Conservation (phyloP, 108 stramenopile species). For the Parietichytrium sp. region DNA sequence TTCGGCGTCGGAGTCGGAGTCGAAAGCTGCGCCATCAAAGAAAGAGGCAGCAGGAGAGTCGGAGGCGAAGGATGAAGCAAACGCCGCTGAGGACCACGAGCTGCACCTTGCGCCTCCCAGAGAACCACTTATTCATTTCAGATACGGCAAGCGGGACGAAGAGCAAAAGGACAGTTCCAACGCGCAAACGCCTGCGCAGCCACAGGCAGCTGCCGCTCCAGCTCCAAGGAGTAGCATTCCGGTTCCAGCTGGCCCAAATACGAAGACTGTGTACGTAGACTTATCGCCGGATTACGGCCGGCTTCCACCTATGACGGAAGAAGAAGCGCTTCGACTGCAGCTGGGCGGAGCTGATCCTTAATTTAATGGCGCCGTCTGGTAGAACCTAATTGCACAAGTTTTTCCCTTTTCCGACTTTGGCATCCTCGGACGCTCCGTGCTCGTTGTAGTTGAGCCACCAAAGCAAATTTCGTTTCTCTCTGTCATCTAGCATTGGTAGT, state of each 20-base stretch:
- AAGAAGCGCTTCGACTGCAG: slow-evolving; percentile 21
- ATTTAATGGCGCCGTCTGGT: too few species aligned
- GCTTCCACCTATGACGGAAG: background rate
- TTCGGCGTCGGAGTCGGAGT: background rate
- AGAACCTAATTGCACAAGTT: too few species aligned
- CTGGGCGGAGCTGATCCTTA: slow-evolving; percentile 31
- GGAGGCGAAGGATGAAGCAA: too few species aligned
- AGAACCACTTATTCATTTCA: background rate
- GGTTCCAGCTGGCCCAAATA: background rate
- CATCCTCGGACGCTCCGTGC: too few species aligned
- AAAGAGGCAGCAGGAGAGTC: too few species aligned
- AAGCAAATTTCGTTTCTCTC: too few species aligned
- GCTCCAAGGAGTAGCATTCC: too few species aligned
- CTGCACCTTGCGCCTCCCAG: background rate
- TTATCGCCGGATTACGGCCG: background rate
- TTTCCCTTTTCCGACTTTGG: too few species aligned
- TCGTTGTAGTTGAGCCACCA: too few species aligned
- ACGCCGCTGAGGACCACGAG: background rate
- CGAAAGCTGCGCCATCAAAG: background rate
- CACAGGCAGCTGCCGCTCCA: background rate
- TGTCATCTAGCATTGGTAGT: too few species aligned
- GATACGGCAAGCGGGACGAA: slow-evolving; percentile 25
- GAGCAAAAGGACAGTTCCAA: background rate
- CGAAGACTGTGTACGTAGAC: background rate
- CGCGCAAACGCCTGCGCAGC: background rate